Evolutionary conservation across 2,329 filamentous ascomycete genomes (phyloP).

Genomic region (Aureobasidium namibiae): DNA sequence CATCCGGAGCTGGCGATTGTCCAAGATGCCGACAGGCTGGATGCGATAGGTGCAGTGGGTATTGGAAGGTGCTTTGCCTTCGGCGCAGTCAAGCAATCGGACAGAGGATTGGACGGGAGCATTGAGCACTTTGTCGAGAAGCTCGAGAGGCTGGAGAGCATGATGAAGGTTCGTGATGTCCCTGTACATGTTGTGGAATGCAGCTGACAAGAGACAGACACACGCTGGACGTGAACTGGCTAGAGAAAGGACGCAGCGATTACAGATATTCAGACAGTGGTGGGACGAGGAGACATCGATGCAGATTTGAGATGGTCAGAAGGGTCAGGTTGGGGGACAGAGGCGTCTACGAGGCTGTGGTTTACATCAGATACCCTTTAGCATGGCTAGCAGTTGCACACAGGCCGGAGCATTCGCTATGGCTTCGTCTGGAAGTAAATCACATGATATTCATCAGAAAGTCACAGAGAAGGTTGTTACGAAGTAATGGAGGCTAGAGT

Average conservation of each 20-base stretch:
- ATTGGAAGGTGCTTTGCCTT: constrained; percentile 72
- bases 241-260: constrained; percentile 38
- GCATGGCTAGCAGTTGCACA: neutral
- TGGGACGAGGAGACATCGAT: constrained; percentile 43
- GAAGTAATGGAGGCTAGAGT: too few species aligned
- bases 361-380: constrained; percentile 3
- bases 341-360: neutral
- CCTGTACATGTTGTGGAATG: neutral
- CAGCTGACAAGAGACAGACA: constrained; percentile 29
- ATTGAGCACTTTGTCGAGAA: constrained; percentile 73
- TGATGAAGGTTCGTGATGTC: constrained; percentile 41
- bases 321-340: neutral
- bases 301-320: neutral
- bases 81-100: constrained; percentile 52
- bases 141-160: constrained; percentile 53
- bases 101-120: constrained; percentile 51
- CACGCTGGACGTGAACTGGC: constrained; percentile 44
- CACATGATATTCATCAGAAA: neutral
- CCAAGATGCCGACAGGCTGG: constrained; percentile 87
- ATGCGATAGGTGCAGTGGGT: constrained; percentile 80
- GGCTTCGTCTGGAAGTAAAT: neutral
- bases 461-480: neutral
- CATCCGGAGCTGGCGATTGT: constrained; percentile 75
- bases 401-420: neutral
- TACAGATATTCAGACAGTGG: constrained; percentile 44